Percentiles rank a stretch among this genome's conserved stretches.
phyloP scores from a whole-genome alignment of 805 yeast genomes.

The Metschnikowia lochheadii region DNA sequence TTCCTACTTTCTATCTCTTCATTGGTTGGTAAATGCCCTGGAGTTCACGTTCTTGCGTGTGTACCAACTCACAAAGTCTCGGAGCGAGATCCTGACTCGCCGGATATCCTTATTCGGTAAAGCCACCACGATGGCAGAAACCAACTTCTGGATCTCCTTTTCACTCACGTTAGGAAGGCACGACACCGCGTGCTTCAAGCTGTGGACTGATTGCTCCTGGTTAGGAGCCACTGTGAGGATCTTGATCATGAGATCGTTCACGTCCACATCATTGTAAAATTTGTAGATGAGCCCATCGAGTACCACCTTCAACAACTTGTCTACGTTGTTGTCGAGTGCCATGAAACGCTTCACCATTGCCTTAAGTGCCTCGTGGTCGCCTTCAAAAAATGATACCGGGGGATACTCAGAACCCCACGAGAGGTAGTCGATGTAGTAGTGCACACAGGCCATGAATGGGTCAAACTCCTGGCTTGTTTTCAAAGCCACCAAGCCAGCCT shows the following conservation, averaged over 20 bases:
- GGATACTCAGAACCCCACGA: slow-evolving; percentile 83
- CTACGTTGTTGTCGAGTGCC: slow-evolving; percentile 47
- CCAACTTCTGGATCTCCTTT: slow-evolving; percentile 64
- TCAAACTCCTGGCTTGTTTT: slow-evolving; percentile 58
- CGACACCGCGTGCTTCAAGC: slow-evolving; percentile 57
- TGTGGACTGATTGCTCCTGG: slow-evolving; percentile 41
- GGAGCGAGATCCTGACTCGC: slow-evolving; percentile 64
- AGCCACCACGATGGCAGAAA: slow-evolving; percentile 54
- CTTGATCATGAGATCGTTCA: slow-evolving; percentile 68
- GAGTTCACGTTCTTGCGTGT: slow-evolving; percentile 61
- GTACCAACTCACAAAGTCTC: slow-evolving; percentile 82
- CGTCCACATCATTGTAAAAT: slow-evolving; percentile 72
- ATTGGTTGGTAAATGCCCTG: slow-evolving; percentile 7
- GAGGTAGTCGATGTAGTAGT: slow-evolving; percentile 74
- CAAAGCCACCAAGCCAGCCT: slow-evolving; percentile 55
- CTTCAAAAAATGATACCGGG: slow-evolving; percentile 64
- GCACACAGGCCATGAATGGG: slow-evolving; percentile 64
- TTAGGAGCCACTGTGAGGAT: slow-evolving; percentile 50
- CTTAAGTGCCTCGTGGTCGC: slow-evolving; percentile 43
- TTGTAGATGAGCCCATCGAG: slow-evolving; percentile 65
- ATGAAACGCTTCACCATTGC: slow-evolving; percentile 49
- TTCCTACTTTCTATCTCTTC: not conserved
- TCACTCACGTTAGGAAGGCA: slow-evolving; percentile 62
- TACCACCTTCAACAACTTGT: slow-evolving; percentile 47
- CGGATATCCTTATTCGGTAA: slow-evolving; percentile 66